Evolutionary conservation across 345 rosid genomes (phyloP), one percentile per base, ranked within the genome.

Genomic region (Angophora floribunda): DNA sequence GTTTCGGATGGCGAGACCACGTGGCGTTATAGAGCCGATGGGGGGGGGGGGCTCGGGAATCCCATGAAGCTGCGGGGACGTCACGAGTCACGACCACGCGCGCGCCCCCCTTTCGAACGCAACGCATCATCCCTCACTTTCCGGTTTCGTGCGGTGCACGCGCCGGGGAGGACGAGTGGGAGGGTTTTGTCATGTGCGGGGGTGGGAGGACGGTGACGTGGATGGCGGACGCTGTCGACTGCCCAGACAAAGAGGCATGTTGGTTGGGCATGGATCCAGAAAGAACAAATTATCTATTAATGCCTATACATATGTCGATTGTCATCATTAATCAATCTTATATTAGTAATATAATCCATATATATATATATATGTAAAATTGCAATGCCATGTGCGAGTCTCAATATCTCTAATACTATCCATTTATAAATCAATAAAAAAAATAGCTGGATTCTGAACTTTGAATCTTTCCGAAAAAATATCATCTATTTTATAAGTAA

Each of bases 221-320:
- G 82, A 19, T 4, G 79, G 5, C 6, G 45, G 49, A 32, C 14
- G 7, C 13, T 14, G 52, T 85, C 30, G 45, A 11, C 45, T 41
- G 91, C 19, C 63, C 82, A 61, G 91, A 89, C 91, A 91, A 87
- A 78, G 86, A 86, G 79, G 91, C 93, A 79, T 87, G 87, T 88
- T 65, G 70, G 75, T 70, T 70, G 24, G 80, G 24, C 80, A 36
- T 32, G 80, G 12, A 2, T 16, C 5, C 21, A 15, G 80, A 70
- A 70, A 70, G 12, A 36, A 17, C 80, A 10, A 17, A 70, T 70
- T 36, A 70, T 70, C 41, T 17, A 17, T 32, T 6, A 65, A 65
- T 19, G 41, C 75, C 24, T 7, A 7, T 30, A 14, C 17, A 36
- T 8, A 0, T 16, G 80, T 67, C 9, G 80, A 67, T 32, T 32